Conservation (phyloP, 108 stramenopile species). For the Cyclotella distinguenda region DNA sequence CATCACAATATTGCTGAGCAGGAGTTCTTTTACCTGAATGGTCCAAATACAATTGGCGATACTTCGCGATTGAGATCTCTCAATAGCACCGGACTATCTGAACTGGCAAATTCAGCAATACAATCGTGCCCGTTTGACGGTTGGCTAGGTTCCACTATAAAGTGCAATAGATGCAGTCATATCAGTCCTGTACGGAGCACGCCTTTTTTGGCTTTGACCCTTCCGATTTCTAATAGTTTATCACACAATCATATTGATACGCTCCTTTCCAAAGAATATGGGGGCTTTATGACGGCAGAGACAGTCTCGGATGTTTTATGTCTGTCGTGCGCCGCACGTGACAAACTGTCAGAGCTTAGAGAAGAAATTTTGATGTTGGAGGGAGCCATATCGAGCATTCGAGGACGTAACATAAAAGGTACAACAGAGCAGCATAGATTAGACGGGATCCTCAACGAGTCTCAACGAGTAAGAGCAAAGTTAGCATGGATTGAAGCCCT, state of each 20-base stretch:
- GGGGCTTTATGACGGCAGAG: slow-evolving; percentile 55
- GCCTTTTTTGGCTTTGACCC: slow-evolving; percentile 55
- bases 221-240: slow-evolving; percentile 46
- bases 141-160: slow-evolving; percentile 78
- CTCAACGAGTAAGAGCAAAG: slow-evolving; percentile 10
- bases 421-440: background rate
- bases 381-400: slow-evolving; percentile 54
- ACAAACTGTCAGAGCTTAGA: slow-evolving; percentile 47
- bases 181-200: slow-evolving; percentile 71
- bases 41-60: too few relatives aligned
- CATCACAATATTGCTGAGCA: slow-evolving; percentile 18
- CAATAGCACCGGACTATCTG: background rate
- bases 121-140: slow-evolving; percentile 59
- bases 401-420: slow-evolving; percentile 16
- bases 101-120: background rate
- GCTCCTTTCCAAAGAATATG: slow-evolving; percentile 34
- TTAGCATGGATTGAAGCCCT: slow-evolving; percentile 19
- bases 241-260: slow-evolving; percentile 51
- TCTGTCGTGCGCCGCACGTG: slow-evolving; percentile 57
- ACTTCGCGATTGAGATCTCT: too few relatives aligned
- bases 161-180: slow-evolving; percentile 66
- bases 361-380: slow-evolving; percentile 60
- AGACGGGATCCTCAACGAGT: slow-evolving; percentile 16
- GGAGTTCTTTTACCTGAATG: background rate
- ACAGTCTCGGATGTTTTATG: slow-evolving; percentile 79